Conservation (phyloP, 1,284 basidiomycete genomes). For the Paramarasmius palmivorus region DNA sequence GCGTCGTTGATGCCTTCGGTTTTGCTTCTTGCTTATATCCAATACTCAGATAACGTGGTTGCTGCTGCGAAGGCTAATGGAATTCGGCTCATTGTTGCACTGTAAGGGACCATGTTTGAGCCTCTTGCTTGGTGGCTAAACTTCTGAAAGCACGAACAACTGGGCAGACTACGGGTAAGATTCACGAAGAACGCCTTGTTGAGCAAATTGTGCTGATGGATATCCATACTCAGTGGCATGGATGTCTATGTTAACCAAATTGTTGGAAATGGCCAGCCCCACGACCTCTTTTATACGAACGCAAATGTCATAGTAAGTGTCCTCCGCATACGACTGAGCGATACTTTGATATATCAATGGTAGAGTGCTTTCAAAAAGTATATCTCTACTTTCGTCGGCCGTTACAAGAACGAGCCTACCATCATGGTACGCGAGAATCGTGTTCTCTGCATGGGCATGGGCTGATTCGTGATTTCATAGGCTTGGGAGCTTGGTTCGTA, state of each 20-base stretch:
- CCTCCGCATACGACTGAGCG: background rate
- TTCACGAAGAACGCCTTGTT: no score
- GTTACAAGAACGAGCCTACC: constrained; percentile 48
- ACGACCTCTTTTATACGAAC: constrained; percentile 50
- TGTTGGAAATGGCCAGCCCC: constrained; percentile 35
- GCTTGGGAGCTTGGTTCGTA: constrained; percentile 3
- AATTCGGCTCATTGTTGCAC: constrained; percentile 55
- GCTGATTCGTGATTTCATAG: background rate
- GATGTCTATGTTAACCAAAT: constrained; percentile 49
- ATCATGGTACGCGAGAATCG: constrained; percentile 40
- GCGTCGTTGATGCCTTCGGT: constrained; percentile 1
- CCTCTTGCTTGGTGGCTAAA: background rate
- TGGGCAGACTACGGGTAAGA: constrained; percentile 24
- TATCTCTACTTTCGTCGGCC: constrained; percentile 46
- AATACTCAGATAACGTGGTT: constrained; percentile 48
- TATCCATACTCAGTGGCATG: constrained; percentile 40
- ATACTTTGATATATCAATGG: background rate
- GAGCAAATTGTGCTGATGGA: background rate
- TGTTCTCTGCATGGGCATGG: no score
- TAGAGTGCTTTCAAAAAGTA: constrained; percentile 52
- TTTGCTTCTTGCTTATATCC: background rate
- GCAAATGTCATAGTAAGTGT: constrained; percentile 34
- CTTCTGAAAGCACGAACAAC: constrained; percentile 51
- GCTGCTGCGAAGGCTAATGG: constrained; percentile 59
- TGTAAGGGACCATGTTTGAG: constrained; percentile 35